Base-by-base conservation (phyloP, 129 eudicot species). In the Escallonia rubra region DNA sequence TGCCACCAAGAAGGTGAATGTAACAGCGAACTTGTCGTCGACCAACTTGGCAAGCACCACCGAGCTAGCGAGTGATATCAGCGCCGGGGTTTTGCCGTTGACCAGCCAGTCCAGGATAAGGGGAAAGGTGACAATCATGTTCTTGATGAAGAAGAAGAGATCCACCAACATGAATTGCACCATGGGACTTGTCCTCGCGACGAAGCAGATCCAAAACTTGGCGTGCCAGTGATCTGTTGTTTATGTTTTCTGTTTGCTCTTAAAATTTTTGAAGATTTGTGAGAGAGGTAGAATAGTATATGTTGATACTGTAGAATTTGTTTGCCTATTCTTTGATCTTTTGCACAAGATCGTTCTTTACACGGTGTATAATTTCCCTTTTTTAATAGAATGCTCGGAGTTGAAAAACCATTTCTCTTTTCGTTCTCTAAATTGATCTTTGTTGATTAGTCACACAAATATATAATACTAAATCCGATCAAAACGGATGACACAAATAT, bases 81-180 rank as follows among this genome's bases (percentile, higher is more conserved):
- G 55, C 6, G 45, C 50, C 12, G 76, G 79, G 71, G 65, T 11
- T 12, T 50, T 71, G 54, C 15, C 42, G 38, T 64, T 77, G 63
- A 43, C 63, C 6, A 45, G 57, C 10, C 6, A 13, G 1, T 51
- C 72, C 8, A 59, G 3, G 1, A 57, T 77, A 64, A 59, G 63
- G 15, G 81, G 81, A 8, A 58, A 57, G 60, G 57, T 77, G 9
- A 62, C 65, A 10, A 16, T 70, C 2, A 10, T 77, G 68, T 54
- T 53, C 52, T 63, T 71, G 11, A 10, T 64, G 6, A 65, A 44
- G 45, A 77, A 45, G 68, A 50, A 51, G 8, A 70, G 52, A 71
- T 3, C 70, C 8, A 72, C 76, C 14, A 3, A 42, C 5, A 70
- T 76, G 81, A 64, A 64, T 57, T 76, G 81, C 64, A 49, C 45